A percentile compares a stretch with the other conserved stretches of the same genome.
Conservation (phyloP, 1,284 basidiomycete genomes). For the Fomes fomentarius region DNA sequence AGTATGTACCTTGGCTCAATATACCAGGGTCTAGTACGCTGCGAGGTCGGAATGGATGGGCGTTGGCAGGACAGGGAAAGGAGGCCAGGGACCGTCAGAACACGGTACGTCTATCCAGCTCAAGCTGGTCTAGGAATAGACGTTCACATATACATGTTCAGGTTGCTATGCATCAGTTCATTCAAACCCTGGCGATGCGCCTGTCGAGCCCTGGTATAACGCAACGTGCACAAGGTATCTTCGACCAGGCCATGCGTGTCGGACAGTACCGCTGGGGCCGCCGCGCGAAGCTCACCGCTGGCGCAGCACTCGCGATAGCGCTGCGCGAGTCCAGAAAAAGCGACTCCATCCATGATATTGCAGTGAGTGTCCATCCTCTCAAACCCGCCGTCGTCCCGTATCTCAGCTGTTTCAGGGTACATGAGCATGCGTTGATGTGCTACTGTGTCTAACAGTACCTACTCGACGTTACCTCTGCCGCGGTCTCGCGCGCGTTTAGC, state of each 20-base stretch:
- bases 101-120: conserved; percentile 43
- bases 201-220: conserved; percentile 58
- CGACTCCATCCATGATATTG: conserved; percentile 67
- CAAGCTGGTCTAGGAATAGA: not conserved
- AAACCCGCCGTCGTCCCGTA: conserved; percentile 5
- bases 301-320: conserved; percentile 66
- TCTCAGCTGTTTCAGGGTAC: conserved; percentile 18
- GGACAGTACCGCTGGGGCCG: conserved; percentile 69
- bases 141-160: conserved; percentile 30
- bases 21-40: conserved; percentile 38
- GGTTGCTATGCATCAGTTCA: conserved; percentile 64
- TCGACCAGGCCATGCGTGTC: conserved; percentile 62
- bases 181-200: conserved; percentile 57
- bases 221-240: conserved; percentile 63
- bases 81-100: conserved; percentile 63
- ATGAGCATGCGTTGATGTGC: conserved; percentile 27
- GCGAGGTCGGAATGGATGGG: conserved; percentile 54
- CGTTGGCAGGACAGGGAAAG: conserved; percentile 62
- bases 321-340: conserved; percentile 68
- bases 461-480: conserved; percentile 53
- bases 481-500: conserved; percentile 58
- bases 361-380: conserved; percentile 40
- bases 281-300: conserved; percentile 65
- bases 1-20: conserved; percentile 31
- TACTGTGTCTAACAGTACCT: conserved; percentile 41